phyloP scores from a whole-genome alignment of 2,329 filamentous ascomycete species.

The Fusarium pilosicola region DNA sequence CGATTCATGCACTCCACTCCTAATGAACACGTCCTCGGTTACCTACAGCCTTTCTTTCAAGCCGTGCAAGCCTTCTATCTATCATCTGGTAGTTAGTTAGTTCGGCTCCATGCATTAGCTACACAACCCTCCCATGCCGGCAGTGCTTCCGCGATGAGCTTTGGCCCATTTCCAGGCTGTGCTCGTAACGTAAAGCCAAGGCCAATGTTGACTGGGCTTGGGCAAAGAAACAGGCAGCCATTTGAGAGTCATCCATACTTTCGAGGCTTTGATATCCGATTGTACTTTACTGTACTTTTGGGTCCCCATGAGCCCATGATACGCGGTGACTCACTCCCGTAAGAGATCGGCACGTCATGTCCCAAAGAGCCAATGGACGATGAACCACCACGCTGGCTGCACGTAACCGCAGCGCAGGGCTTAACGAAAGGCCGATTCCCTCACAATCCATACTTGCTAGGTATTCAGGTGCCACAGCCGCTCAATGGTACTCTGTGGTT shows the following conservation, averaged over 20 bases:
- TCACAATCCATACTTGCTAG: background rate
- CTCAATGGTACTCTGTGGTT: background rate
- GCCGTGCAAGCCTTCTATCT: conserved; percentile 15
- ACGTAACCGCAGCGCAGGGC: conserved; percentile 28
- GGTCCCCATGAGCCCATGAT: conserved; percentile 10
- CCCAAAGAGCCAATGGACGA: background rate
- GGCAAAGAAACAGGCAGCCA: conserved; percentile 10
- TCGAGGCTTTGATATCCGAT: conserved; percentile 13
- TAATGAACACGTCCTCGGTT: conserved; percentile 13
- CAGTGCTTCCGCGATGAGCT: conserved; percentile 23
- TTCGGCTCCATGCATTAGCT: conserved; percentile 29
- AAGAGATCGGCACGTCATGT: conserved; percentile 8
- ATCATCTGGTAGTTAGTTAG: conserved; percentile 8
- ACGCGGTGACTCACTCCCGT: conserved; percentile 26
- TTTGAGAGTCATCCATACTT: background rate
- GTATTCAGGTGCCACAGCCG: background rate
- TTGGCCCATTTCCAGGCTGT: conserved; percentile 23
- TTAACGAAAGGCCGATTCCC: conserved; percentile 12
- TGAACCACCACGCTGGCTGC: background rate
- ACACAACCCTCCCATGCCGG: conserved; percentile 9
- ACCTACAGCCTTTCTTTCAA: conserved; percentile 15
- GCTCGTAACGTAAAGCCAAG: conserved; percentile 14
- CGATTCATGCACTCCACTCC: conserved; percentile 2
- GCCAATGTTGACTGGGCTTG: background rate
- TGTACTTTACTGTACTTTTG: conserved; percentile 1